Evolutionary conservation across 805 yeast genomes (phyloP).

Genomic region (Metschnikowia orientalis): DNA sequence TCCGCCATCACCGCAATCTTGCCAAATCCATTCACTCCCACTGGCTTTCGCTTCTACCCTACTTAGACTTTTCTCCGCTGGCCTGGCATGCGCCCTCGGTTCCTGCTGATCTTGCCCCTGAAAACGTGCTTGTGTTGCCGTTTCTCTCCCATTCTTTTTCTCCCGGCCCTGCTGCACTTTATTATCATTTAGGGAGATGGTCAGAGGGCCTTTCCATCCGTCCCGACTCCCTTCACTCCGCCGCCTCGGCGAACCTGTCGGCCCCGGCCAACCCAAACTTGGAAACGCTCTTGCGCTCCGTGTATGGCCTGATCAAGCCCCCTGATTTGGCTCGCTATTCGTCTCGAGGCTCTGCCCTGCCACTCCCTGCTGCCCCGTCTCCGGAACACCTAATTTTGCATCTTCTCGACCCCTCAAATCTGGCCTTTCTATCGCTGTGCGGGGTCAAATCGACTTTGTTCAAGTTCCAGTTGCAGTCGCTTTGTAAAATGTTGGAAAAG

Average conservation of each 20-base stretch:
- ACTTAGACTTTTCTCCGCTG: constrained; percentile 38
- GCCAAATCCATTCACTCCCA: constrained; percentile 24
- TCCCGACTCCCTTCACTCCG: constrained; percentile 6
- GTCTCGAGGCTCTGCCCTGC: constrained; percentile 1
- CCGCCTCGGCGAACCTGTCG: constrained; percentile 20
- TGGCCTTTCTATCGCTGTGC: not conserved
- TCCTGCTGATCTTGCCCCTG: not conserved
- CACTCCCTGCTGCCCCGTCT: constrained; percentile 12
- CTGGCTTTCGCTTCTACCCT: constrained; percentile 34
- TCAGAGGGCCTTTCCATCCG: constrained; percentile 1
- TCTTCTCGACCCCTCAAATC: constrained; percentile 2
- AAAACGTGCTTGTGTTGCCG: constrained; percentile 2
- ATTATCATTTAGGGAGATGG: constrained; percentile 11
- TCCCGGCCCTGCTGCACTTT: constrained; percentile 4
- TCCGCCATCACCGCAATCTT: constrained; percentile 17
- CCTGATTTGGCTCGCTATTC: constrained; percentile 8
- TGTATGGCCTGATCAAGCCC: constrained; percentile 9
- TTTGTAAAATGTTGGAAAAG: constrained; percentile 53
- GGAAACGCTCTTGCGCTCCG: constrained; percentile 7
- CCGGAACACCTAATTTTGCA: constrained; percentile 11
- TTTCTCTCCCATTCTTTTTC: constrained; percentile 6
- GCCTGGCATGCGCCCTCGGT: constrained; percentile 31
- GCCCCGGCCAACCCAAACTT: too few relatives aligned
- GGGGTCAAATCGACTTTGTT: constrained; percentile 53
- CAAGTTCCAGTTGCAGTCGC: constrained; percentile 56